These are phyloP conservation scores for Claviceps monticola DNA, from an alignment of 2,329 filamentous ascomycete species.

Conservation along the genomic window DNA sequence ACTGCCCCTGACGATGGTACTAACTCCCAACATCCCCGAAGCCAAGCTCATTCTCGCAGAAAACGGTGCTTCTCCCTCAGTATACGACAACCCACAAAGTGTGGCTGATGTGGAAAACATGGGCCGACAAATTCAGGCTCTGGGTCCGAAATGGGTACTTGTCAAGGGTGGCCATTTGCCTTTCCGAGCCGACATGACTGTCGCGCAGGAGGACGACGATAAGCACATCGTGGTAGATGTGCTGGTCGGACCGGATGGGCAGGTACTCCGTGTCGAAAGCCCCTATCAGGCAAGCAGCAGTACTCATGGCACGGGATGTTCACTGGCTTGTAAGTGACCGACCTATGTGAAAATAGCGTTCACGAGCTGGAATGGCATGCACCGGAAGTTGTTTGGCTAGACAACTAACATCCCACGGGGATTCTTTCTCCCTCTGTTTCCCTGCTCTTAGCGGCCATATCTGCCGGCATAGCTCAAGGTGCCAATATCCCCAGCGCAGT, in stretches of 20 bases:
- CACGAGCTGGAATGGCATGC: background rate
- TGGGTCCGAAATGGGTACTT: conserved; percentile 70
- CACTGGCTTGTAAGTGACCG: conserved; percentile 59
- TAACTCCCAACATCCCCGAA: conserved; percentile 70
- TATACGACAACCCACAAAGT: conserved; percentile 29
- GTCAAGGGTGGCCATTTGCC: conserved; percentile 89
- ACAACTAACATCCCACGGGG: background rate
- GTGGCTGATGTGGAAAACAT: conserved; percentile 55
- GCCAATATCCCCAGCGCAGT: conserved; percentile 44
- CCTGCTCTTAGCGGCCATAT: conserved; percentile 46
- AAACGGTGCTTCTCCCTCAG: conserved; percentile 22
- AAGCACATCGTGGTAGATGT: conserved; percentile 62
- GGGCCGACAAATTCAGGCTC: conserved; percentile 47
- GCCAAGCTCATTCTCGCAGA: conserved; percentile 49
- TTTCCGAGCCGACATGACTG: conserved; percentile 47
- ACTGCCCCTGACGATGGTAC: conserved; percentile 50
- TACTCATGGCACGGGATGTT: conserved; percentile 92
- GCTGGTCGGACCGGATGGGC: conserved; percentile 45
- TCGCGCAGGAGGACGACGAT: conserved; percentile 44
- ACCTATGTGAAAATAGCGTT: background rate
- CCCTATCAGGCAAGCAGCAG: conserved; percentile 60
- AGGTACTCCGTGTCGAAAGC: conserved; percentile 51
- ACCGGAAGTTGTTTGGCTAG: background rate
- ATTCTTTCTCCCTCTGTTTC: background rate
- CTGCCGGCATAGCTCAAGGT: conserved; percentile 54